These are phyloP conservation scores for Meira miltonrushii DNA, from an alignment of 1,284 basidiomycete genomes.

Conservation along the genomic window DNA sequence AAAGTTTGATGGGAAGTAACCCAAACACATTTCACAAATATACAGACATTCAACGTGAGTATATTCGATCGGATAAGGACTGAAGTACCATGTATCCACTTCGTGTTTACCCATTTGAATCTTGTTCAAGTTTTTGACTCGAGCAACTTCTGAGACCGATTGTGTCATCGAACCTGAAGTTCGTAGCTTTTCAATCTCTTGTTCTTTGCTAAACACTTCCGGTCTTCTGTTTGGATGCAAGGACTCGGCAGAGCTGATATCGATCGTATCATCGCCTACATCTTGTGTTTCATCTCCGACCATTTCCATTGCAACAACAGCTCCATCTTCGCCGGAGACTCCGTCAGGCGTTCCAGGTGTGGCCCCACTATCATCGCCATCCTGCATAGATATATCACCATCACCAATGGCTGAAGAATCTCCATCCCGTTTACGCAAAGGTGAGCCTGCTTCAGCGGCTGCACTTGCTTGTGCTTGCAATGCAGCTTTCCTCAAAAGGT, in stretches of 20 bases:
- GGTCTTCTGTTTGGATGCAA: conserved; percentile 53
- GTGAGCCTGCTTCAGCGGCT: conserved; percentile 42
- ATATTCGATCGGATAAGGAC: conserved; percentile 95
- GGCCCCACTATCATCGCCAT: conserved; percentile 56
- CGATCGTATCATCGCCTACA: conserved; percentile 26
- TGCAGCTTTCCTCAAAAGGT: conserved; percentile 68
- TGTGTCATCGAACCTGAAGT: conserved; percentile 99
- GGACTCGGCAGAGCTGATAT: conserved; percentile 48
- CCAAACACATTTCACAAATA: conserved; percentile 91
- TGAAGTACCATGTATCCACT: conserved; percentile 99
- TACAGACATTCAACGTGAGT: conserved; percentile 90
- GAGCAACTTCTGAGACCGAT: conserved; percentile 89
- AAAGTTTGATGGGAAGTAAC: conserved; percentile 41
- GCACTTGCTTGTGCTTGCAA: conserved; percentile 59
- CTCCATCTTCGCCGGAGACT: conserved; percentile 43
- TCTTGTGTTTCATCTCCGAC: conserved; percentile 30
- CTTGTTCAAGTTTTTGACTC: conserved; percentile 96
- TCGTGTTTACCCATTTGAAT: conserved; percentile 93
- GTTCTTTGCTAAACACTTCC: conserved; percentile 73
- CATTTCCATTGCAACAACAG: conserved; percentile 57
- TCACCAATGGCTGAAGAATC: conserved; percentile 56
- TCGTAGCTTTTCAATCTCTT: conserved; percentile 96
- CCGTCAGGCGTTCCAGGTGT: conserved; percentile 25
- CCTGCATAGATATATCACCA: conserved; percentile 15
- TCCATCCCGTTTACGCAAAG: conserved; percentile 59